These are phyloP conservation scores for Goniomonas avonlea DNA, from an alignment of 78 protist species.

Conservation along the genomic window DNA sequence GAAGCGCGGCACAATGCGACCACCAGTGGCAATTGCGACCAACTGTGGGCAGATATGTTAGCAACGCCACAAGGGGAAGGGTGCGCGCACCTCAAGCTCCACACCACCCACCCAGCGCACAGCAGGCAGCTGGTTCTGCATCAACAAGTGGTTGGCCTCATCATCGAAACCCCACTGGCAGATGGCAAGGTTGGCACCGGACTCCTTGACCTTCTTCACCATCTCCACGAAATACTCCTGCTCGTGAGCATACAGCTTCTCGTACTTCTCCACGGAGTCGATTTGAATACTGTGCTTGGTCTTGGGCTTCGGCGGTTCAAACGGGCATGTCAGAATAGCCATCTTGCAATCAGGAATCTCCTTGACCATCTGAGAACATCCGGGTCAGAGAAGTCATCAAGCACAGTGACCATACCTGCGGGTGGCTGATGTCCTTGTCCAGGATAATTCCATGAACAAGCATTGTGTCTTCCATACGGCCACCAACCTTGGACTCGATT, in stretches of 20 bases:
- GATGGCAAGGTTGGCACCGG: conserved; percentile 88
- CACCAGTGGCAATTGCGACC: conserved; percentile 99
- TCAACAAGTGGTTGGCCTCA: conserved; percentile 98
- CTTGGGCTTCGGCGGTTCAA: conserved; percentile 99
- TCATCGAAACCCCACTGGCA: conserved; percentile 99
- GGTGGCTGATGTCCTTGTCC: conserved; percentile 93
- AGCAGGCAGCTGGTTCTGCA: conserved; percentile 86
- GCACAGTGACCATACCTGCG: conserved; percentile 65
- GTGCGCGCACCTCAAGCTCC: conserved; percentile 82
- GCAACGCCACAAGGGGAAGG: background rate
- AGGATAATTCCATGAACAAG: conserved; percentile 87
- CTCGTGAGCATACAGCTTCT: conserved; percentile 76
- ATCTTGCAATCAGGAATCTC: conserved; percentile 84
- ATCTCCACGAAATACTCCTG: conserved; percentile 77
- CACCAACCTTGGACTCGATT: conserved; percentile 58
- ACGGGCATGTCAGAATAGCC: conserved; percentile 96
- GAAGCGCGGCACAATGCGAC: conserved; percentile 98
- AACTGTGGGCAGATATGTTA: conserved; percentile 18
- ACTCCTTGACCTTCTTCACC: conserved; percentile 75
- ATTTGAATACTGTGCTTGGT: conserved; percentile 85
- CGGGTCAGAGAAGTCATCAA: background rate
- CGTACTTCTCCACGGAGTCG: conserved; percentile 12
- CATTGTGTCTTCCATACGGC: conserved; percentile 13
- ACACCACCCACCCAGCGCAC: conserved; percentile 99
- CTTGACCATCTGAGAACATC: conserved; percentile 43